A percentile compares a stretch with the other conserved stretches of the same genome.
These are phyloP conservation scores for Talaromyces sp. DNA, from an alignment of 2,329 filamentous ascomycete genomes.

Conservation along the genomic window DNA sequence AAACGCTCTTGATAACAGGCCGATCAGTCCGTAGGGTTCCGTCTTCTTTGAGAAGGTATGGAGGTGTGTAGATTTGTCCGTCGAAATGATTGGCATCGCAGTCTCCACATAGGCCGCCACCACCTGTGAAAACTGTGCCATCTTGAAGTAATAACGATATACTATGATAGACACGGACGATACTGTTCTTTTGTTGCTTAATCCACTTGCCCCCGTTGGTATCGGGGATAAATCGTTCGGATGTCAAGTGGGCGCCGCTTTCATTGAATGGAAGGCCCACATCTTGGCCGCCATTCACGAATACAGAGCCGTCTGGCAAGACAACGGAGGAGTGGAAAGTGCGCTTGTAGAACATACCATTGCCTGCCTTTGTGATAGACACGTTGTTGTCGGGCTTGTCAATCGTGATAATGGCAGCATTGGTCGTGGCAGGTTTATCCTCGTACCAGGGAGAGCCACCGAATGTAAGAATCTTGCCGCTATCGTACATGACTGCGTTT, in stretches of 20 bases:
- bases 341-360: constrained; percentile 49
- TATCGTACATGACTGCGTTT: constrained; percentile 60
- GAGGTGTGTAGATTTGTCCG: constrained; percentile 58
- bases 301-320: constrained; percentile 53
- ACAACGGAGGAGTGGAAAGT: constrained; percentile 53
- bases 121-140: constrained; percentile 54
- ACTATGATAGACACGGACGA: constrained; percentile 50
- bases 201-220: constrained; percentile 41
- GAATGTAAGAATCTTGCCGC: constrained; percentile 58
- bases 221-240: constrained; percentile 53
- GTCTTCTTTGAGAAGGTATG: constrained; percentile 56
- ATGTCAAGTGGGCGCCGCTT: constrained; percentile 39
- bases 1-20: constrained; percentile 46
- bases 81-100: constrained; percentile 56
- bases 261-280: constrained; percentile 51
- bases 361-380: constrained; percentile 46
- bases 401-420: constrained; percentile 57
- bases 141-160: constrained; percentile 55
- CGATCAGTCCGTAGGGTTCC: constrained; percentile 43
- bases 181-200: constrained; percentile 24
- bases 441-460: constrained; percentile 48
- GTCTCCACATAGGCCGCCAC: constrained; percentile 57
- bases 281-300: constrained; percentile 54
- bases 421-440: constrained; percentile 51
- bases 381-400: constrained; percentile 19